Evolutionary conservation across 345 rosid species (phyloP).

Genomic region (Citrus australasica): DNA sequence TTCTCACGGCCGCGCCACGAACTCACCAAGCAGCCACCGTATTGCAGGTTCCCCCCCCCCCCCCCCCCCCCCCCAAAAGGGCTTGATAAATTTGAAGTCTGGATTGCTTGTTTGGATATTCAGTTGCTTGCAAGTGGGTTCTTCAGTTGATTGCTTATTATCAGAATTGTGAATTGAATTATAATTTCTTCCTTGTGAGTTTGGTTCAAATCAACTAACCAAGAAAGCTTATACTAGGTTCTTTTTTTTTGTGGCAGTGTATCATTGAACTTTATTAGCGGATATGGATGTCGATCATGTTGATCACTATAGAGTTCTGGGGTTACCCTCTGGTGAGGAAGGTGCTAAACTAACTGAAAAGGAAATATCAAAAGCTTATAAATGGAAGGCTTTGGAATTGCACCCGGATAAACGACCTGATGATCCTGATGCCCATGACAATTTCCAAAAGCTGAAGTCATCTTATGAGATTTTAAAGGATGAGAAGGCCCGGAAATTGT

Average conservation of each 20-base stretch:
- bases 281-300: slow-evolving; percentile 44
- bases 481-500: slow-evolving; percentile 74
- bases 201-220: neutral
- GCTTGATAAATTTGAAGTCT: neutral
- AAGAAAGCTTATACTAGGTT: neutral
- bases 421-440: slow-evolving; percentile 76
- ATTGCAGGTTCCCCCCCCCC: neutral
- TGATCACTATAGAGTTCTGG: slow-evolving; percentile 79
- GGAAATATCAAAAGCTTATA: slow-evolving; percentile 79
- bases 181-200: no score
- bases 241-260: neutral
- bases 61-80: neutral
- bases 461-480: slow-evolving; percentile 80
- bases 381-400: slow-evolving; percentile 65
- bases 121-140: neutral
- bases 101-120: neutral
- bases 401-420: slow-evolving; percentile 88
- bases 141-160: neutral
- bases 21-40: neutral
- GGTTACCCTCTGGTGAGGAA: slow-evolving; percentile 84
- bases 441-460: slow-evolving; percentile 69
- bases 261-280: neutral
- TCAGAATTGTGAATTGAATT: neutral
- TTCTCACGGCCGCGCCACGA: neutral
- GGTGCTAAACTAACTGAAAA: slow-evolving; percentile 65